A percentile compares a stretch with the other conserved stretches of the same genome.
phyloP scores from a whole-genome alignment of 345 rosid genomes.

The Salix exigua region DNA sequence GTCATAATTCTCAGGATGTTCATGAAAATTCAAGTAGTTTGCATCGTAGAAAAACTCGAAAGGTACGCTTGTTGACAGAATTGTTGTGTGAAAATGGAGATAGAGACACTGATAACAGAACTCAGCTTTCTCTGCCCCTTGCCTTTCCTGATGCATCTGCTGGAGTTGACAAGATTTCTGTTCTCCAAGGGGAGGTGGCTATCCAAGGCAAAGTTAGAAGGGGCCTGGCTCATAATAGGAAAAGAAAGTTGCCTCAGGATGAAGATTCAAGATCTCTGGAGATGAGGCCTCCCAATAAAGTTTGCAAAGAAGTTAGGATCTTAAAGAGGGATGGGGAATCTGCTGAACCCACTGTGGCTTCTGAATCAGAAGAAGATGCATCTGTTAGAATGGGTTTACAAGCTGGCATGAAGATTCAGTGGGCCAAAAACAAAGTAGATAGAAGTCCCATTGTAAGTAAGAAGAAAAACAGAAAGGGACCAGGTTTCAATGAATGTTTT shows the following conservation, averaged over 20 bases:
- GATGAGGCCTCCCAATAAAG: slow-evolving; percentile 35
- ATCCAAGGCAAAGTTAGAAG: slow-evolving; percentile 19
- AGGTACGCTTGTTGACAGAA: slow-evolving; percentile 72
- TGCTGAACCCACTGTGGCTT: slow-evolving; percentile 24
- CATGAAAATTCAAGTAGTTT: slow-evolving; percentile 34
- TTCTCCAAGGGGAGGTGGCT: slow-evolving; percentile 16
- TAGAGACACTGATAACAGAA: slow-evolving; percentile 22
- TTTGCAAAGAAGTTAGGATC: slow-evolving; percentile 21
- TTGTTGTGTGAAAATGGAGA: slow-evolving; percentile 46
- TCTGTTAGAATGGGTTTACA: slow-evolving; percentile 25
- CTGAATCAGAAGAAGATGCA: slow-evolving; percentile 39
- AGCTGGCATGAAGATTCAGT: slow-evolving; percentile 30
- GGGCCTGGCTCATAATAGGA: slow-evolving; percentile 39
- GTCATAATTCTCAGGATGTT: slow-evolving; percentile 19
- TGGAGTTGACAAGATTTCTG: slow-evolving; percentile 20
- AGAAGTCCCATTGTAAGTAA: slow-evolving; percentile 36
- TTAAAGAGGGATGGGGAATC: slow-evolving; percentile 27
- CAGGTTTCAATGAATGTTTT: slow-evolving; percentile 32
- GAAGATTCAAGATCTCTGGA: slow-evolving; percentile 39
- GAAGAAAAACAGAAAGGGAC: slow-evolving; percentile 48
- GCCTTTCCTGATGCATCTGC: slow-evolving; percentile 28
- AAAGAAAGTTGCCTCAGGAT: slow-evolving; percentile 49
- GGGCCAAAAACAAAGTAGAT: slow-evolving; percentile 37
- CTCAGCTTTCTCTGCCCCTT: slow-evolving; percentile 33
- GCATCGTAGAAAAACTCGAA: slow-evolving; percentile 60